Base-by-base conservation (phyloP, 192 early-diverging fungal genomes). In the Bifiguratus adelaidae region DNA sequence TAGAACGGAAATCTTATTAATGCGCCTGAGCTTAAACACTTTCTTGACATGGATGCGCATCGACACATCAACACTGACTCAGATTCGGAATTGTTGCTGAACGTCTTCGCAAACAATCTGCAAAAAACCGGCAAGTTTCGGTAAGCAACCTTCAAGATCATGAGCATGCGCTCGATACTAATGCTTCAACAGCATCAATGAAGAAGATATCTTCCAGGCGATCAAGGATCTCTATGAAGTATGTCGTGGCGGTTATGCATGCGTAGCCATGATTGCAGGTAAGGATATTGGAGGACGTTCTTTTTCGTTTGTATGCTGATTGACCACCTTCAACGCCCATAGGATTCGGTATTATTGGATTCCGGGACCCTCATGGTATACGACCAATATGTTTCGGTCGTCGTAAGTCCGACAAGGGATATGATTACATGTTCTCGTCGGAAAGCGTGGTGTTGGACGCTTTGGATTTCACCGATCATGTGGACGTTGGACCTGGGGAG, bases 61-160 rank as follows among this genome's bases (percentile, higher is more conserved):
- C 86, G 97, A 41, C 97, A 99, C 61, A 95, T 99, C 71, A 99
- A 99, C 71, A 99, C 97, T 8, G 93, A 97, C 56, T 99, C 97
- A 3, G 97, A 99, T 72, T 97, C 95, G 36, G 97, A 99, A 72
- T 61, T 99, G 32, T 74, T 97, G 52, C 77, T 99, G 30, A 99
- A 99, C 72, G 86, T 97, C 50, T 88, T 99, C 60, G 97, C 92
- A 44, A 78, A 95, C 68, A 82, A 99, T 70, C 73, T 99, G 53
- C 95, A 99, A 53, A 76, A 88, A 70, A 96, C 92, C 5, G 92
- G 90, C 62, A 99, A 99, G 73, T 82, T 89, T 60, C 65, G 82
- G 81, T 83, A 65, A 41, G 2, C 20, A 62, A 32, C 21, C 52
- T 25, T 38, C 12, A 16, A 18, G 29, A 60, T 42, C 11, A 7